Evolutionary conservation across 768 basidiomycete genomes (phyloP).

Genomic region (Pulveroboletus sp.): DNA sequence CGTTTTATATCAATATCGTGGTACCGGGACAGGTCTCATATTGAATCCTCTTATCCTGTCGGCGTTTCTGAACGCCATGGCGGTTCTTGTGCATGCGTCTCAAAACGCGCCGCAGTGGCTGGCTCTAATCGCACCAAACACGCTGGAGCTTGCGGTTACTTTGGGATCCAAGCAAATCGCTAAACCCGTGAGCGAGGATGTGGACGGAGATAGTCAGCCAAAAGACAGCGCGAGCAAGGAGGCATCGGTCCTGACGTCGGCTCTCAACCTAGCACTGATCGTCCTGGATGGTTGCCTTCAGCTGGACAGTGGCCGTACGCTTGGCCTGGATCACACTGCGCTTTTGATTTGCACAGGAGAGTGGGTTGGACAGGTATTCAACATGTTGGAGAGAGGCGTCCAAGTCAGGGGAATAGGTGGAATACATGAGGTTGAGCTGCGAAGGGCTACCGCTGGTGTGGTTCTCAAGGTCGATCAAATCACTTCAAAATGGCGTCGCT

Average conservation of each 20-base stretch:
- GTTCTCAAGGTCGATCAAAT: constrained; percentile 76
- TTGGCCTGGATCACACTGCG: constrained; percentile 72
- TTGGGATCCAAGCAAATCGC: constrained; percentile 67
- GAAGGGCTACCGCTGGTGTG: constrained; percentile 73
- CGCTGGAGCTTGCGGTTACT: constrained; percentile 78
- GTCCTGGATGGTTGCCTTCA: constrained; percentile 72
- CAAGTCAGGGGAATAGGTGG: constrained; percentile 64
- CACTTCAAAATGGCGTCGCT: constrained; percentile 60
- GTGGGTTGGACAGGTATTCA: constrained; percentile 74
- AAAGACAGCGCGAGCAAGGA: constrained; percentile 43
- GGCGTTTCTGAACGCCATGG: constrained; percentile 70
- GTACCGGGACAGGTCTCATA: constrained; percentile 78
- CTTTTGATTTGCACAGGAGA: constrained; percentile 70
- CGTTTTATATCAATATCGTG: constrained; percentile 54
- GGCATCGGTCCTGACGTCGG: constrained; percentile 67
- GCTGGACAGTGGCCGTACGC: constrained; percentile 68
- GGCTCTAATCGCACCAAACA: constrained; percentile 73
- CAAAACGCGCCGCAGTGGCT: constrained; percentile 80
- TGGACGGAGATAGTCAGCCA: constrained; percentile 25
- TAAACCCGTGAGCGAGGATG: constrained; percentile 33
- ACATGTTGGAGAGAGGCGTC: constrained; percentile 59
- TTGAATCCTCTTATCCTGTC: constrained; percentile 74
- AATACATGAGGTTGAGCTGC: constrained; percentile 54
- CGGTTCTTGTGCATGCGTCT: constrained; percentile 78
- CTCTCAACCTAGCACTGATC: constrained; percentile 75